phyloP scores from a whole-genome alignment of 2,329 filamentous ascomycete species.

The Colletotrichum salicis region DNA sequence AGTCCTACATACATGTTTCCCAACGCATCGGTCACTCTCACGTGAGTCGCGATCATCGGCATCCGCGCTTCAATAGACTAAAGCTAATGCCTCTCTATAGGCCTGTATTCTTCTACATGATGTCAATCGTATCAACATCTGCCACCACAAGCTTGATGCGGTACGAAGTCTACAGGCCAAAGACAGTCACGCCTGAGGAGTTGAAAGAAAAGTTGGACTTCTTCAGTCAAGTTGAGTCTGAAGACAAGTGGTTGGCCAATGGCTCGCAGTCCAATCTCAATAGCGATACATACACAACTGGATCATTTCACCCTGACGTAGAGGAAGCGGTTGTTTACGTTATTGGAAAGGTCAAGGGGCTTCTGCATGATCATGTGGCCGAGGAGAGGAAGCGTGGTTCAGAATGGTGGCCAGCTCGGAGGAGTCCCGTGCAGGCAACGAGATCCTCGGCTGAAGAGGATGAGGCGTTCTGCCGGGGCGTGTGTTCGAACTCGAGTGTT shows the following conservation, averaged over 20 bases:
- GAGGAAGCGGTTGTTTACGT: constrained; percentile 11
- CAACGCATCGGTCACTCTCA: constrained; percentile 52
- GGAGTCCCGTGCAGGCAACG: constrained; percentile 1
- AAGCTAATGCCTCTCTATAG: no score
- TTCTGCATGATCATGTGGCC: constrained; percentile 1
- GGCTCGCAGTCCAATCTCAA: no score
- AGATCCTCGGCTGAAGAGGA: background rate
- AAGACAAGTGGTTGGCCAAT: constrained; percentile 36
- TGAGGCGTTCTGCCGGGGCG: no score
- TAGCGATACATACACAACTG: background rate
- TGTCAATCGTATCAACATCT: constrained; percentile 37
- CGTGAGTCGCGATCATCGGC: constrained; percentile 43
- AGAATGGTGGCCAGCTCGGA: constrained; percentile 15
- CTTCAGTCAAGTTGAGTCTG: no score
- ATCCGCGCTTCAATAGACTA: no score
- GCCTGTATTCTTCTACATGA: no score
- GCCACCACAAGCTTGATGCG: constrained; percentile 53
- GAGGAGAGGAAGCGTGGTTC: constrained; percentile 2
- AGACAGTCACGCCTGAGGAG: constrained; percentile 52
- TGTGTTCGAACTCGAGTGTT: no score
- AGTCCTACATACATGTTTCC: constrained; percentile 54
- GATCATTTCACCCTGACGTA: background rate
- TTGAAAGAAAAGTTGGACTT: no score
- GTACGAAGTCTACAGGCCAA: constrained; percentile 64
- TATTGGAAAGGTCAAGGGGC: constrained; percentile 1